A percentile compares a stretch with the other conserved stretches of the same genome.
Conservation (phyloP, 805 yeast genomes). For the Tetrapisispora pingtungensis region DNA sequence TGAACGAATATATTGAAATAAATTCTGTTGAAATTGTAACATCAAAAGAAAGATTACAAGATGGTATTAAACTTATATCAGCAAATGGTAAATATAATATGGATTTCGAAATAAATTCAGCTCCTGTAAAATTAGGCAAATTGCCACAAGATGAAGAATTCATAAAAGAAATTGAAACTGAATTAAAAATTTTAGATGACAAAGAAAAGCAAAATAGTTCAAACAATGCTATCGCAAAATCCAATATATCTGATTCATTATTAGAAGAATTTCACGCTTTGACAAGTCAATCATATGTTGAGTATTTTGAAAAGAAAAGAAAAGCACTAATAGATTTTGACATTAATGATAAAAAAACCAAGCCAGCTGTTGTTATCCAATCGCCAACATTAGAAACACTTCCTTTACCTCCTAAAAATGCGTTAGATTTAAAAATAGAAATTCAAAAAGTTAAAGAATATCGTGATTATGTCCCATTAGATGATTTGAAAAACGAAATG, state of each 20-base stretch:
- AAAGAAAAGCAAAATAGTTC: constrained; percentile 35
- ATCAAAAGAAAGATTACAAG: constrained; percentile 24
- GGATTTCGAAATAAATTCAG: constrained; percentile 22
- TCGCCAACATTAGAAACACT: constrained; percentile 66
- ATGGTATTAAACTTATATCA: constrained; percentile 23
- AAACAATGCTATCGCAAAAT: neutral
- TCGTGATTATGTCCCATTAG: constrained; percentile 60
- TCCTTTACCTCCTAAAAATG: constrained; percentile 80
- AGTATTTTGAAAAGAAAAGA: constrained; percentile 13
- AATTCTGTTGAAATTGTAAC: constrained; percentile 31
- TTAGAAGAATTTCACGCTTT: constrained; percentile 57
- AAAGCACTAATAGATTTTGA: constrained; percentile 6
- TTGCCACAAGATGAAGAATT: constrained; percentile 82
- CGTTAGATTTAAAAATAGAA: constrained; percentile 69
- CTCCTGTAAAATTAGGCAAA: constrained; percentile 66
- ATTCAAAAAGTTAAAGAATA: constrained; percentile 74
- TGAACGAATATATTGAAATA: constrained; percentile 70
- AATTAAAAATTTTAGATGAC: constrained; percentile 70
- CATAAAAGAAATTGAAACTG: constrained; percentile 73
- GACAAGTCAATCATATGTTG: constrained; percentile 31
- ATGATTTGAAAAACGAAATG: constrained; percentile 61
- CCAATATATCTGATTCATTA: constrained; percentile 28
- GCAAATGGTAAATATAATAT: constrained; percentile 23
- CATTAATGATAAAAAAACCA: constrained; percentile 3
- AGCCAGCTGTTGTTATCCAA: constrained; percentile 27